A percentile compares a stretch with the other conserved stretches of the same genome.
These are phyloP conservation scores for Juglanconis juglandina DNA, from an alignment of 2,329 filamentous ascomycete species.

Conservation along the genomic window DNA sequence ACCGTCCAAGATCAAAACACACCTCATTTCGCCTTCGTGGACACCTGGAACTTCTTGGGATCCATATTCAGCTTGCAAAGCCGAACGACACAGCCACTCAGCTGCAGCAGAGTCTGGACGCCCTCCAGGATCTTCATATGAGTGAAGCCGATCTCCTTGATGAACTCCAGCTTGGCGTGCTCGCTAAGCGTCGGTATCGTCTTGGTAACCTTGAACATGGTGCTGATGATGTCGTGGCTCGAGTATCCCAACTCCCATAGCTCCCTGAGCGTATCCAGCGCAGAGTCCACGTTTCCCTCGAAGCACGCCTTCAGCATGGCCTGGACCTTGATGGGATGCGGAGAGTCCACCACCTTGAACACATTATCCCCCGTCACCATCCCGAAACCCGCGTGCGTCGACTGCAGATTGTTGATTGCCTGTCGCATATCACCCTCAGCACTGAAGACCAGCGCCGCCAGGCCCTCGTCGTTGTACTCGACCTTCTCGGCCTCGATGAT, in stretches of 20 bases:
- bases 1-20: neutral
- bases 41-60: constrained; percentile 66
- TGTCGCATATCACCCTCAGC: constrained; percentile 98
- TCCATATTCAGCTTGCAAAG: constrained; percentile 97
- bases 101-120: constrained; percentile 88
- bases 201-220: constrained; percentile 98
- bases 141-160: constrained; percentile 97
- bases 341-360: constrained; percentile 94
- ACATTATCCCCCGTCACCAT: constrained; percentile 98
- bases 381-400: constrained; percentile 86
- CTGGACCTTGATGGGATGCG: constrained; percentile 97
- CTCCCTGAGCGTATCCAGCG: constrained; percentile 81
- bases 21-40: constrained; percentile 30
- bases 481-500: constrained; percentile 92
- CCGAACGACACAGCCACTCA: constrained; percentile 87
- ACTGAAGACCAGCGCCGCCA: constrained; percentile 94
- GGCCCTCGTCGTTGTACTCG: constrained; percentile 84
- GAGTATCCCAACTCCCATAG: constrained; percentile 94
- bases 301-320: constrained; percentile 97
- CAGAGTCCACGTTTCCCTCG: constrained; percentile 84
- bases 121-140: constrained; percentile 99
- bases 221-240: constrained; percentile 98
- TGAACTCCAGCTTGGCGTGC: constrained; percentile 93
- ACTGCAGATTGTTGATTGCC: constrained; percentile 97
- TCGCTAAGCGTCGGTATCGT: constrained; percentile 89